Evolutionary conservation across 169 alveolate genomes (phyloP).

Genomic region (Babesia caballi): DNA sequence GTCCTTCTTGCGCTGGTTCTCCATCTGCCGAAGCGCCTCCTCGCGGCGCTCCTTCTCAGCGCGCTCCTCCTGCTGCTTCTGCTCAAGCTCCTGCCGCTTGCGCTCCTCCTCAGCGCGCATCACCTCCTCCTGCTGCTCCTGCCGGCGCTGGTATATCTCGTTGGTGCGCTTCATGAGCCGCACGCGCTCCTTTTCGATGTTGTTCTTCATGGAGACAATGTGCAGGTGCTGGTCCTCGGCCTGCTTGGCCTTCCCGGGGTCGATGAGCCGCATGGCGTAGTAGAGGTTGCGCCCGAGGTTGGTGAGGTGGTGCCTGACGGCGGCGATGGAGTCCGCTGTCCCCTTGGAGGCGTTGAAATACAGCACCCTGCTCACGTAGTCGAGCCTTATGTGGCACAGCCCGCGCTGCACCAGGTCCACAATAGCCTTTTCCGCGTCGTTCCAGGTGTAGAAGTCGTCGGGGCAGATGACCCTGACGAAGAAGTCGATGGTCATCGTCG

Average conservation of each 20-base stretch:
- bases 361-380: conserved; percentile 67
- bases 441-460: conserved; percentile 81
- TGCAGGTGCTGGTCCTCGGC: conserved; percentile 53
- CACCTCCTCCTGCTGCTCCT: conserved; percentile 66
- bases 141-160: conserved; percentile 67
- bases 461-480: conserved; percentile 83
- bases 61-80: conserved; percentile 74
- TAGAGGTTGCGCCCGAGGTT: conserved; percentile 59
- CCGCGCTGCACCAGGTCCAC: conserved; percentile 77
- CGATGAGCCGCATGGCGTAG: conserved; percentile 51
- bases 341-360: conserved; percentile 52
- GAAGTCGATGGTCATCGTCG: conserved; percentile 80
- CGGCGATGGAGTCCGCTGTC: conserved; percentile 56
- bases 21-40: conserved; percentile 80
- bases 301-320: conserved; percentile 58
- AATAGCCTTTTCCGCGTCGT: conserved; percentile 79
- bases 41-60: conserved; percentile 75
- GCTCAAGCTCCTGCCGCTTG: conserved; percentile 59
- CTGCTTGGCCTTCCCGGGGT: conserved; percentile 20
- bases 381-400: conserved; percentile 69
- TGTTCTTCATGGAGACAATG: conserved; percentile 48
- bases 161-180: conserved; percentile 50
- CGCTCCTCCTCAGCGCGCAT: conserved; percentile 66
- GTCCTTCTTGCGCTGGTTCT: conserved; percentile 79
- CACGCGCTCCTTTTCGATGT: conserved; percentile 55